phyloP scores from a whole-genome alignment of 164 flowering plant genomes.

The Kalanchoe fedtschenkoi region DNA sequence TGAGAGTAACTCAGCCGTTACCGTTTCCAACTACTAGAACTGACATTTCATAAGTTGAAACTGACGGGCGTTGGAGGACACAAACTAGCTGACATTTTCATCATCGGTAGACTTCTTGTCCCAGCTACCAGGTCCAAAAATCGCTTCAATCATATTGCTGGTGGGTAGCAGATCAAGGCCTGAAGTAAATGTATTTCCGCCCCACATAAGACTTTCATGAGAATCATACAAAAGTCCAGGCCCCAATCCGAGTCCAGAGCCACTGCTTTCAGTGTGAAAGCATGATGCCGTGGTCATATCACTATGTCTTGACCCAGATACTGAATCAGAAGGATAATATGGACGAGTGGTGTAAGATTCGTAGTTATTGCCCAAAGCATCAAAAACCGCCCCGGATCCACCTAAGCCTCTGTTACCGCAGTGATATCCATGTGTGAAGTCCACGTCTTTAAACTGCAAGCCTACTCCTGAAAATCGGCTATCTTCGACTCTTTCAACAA shows the following conservation, averaged over 20 bases:
- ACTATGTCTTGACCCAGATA: background rate
- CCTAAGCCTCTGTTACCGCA: background rate
- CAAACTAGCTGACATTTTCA: slow-evolving; percentile 3
- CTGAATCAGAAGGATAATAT: background rate
- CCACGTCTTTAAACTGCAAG: background rate
- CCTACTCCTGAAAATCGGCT: background rate
- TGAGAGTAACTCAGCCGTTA: background rate
- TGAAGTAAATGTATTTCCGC: background rate
- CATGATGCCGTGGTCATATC: background rate
- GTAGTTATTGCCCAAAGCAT: background rate
- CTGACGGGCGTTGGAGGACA: background rate
- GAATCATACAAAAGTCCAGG: background rate
- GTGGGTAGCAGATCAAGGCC: slow-evolving; percentile 14
- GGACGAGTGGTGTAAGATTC: background rate
- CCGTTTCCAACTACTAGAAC: background rate
- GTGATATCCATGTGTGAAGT: background rate
- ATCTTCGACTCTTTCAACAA: background rate
- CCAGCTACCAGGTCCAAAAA: slow-evolving; percentile 18
- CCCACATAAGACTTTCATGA: background rate
- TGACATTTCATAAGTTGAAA: background rate
- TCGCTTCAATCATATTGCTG: slow-evolving; percentile 21
- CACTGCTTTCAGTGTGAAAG: background rate
- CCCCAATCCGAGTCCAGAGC: background rate
- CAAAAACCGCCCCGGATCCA: background rate
- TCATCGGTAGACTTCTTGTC: slow-evolving; percentile 11